phyloP scores from a whole-genome alignment of 306 rosid species.

The Acacia melanoxylon region DNA sequence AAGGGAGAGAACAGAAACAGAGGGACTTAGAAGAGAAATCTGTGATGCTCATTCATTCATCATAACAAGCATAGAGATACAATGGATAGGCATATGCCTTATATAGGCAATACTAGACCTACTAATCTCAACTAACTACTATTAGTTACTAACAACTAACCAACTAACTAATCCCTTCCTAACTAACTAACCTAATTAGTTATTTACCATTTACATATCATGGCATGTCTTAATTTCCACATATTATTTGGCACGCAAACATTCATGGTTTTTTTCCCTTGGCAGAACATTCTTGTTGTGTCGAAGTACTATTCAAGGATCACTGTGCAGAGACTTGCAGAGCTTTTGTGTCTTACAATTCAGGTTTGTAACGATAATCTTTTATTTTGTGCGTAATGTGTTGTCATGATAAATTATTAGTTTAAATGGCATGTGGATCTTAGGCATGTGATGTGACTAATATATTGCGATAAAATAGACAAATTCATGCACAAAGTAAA shows the following conservation, averaged over 20 bases:
- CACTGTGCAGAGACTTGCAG: constrained; percentile 64
- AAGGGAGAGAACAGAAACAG: no score
- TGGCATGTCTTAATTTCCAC: constrained; percentile 13
- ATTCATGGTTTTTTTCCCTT: constrained; percentile 20
- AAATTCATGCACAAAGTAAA: background rate
- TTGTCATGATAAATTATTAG: background rate
- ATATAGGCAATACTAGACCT: no score
- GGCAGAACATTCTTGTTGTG: constrained; percentile 78
- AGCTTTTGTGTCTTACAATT: constrained; percentile 63
- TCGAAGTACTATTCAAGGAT: constrained; percentile 72
- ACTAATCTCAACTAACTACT: no score
- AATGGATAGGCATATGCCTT: no score
- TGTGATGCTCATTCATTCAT: no score
- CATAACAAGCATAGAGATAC: no score
- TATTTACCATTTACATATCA: no score
- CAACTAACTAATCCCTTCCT: no score
- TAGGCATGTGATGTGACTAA: background rate
- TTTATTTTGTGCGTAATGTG: background rate
- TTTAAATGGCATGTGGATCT: background rate
- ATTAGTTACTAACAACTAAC: no score
- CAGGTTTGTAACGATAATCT: constrained; percentile 50
- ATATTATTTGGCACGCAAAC: background rate
- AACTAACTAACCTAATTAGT: no score
- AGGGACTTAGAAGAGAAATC: no score
- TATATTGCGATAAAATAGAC: background rate